Evolutionary conservation across 208 protist species (phyloP).

Genomic region (Trypanosoma congolense): DNA sequence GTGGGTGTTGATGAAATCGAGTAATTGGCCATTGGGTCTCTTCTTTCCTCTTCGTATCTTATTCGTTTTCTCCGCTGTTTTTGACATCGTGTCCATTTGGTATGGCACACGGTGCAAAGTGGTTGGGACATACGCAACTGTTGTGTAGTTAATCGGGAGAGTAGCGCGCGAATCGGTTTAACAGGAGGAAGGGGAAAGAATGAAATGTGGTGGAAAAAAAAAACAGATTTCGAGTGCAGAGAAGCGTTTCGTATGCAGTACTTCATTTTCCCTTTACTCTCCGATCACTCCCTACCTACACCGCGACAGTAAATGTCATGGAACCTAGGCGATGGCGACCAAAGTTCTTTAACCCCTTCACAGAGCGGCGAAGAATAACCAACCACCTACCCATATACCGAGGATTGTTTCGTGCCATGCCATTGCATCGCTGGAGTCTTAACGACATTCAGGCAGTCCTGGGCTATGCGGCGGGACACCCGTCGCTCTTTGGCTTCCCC

Average conservation of each 20-base stretch:
- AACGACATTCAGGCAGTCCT: conserved; percentile 66
- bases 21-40: conserved; percentile 18
- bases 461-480: conserved; percentile 65
- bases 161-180: too few species aligned
- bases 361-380: conserved; percentile 33
- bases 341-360: conserved; percentile 85
- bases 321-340: conserved; percentile 73
- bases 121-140: too few species aligned
- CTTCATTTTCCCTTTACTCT: neutral
- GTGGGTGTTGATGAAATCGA: conserved; percentile 65
- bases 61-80: too few species aligned
- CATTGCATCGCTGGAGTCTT: conserved; percentile 74
- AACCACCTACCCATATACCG: conserved; percentile 60
- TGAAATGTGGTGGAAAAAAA: too few species aligned
- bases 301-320: conserved; percentile 33
- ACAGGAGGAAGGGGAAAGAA: too few species aligned
- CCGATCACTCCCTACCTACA: neutral
- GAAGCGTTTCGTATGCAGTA: too few species aligned
- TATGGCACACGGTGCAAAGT: too few species aligned
- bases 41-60: conserved; percentile 11
- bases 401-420: conserved; percentile 83
- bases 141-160: too few species aligned
- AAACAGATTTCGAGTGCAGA: too few species aligned
- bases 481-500: conserved; percentile 85
- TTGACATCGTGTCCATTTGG: too few species aligned